Evolutionary conservation across 2,329 filamentous ascomycete species (phyloP).

Genomic region (Xenoacremonium recifei): DNA sequence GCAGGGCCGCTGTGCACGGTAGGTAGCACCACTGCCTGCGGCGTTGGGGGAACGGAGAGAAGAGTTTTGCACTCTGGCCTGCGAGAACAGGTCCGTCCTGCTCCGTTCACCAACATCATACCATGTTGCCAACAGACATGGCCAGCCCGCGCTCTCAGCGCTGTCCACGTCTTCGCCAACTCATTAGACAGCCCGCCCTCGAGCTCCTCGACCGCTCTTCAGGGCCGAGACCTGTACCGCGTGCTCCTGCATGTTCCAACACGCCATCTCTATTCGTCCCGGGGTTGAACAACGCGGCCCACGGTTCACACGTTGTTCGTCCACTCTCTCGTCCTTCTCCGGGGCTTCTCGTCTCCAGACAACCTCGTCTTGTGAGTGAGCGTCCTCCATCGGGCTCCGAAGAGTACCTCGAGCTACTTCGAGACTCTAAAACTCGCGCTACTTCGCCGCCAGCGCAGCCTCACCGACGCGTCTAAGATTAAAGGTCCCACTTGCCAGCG

Average conservation of each 20-base stretch:
- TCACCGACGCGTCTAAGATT: slow-evolving; percentile 26
- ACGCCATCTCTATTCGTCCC: slow-evolving; percentile 1
- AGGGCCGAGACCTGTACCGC: slow-evolving; percentile 13
- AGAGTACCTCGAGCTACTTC: slow-evolving; percentile 16
- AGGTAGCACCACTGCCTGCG: background rate
- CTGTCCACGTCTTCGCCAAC: slow-evolving; percentile 13
- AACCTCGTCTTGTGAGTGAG: background rate
- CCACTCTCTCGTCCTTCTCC: slow-evolving; percentile 2
- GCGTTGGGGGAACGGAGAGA: background rate
- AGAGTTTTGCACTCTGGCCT: no score
- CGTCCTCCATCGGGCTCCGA: no score
- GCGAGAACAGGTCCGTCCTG: no score
- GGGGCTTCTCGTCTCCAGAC: slow-evolving; percentile 4
- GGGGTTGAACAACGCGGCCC: background rate
- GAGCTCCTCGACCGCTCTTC: background rate
- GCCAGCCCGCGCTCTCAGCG: slow-evolving; percentile 1
- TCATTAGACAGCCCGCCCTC: slow-evolving; percentile 14
- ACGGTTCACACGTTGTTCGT: background rate
- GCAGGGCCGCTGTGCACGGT: no score
- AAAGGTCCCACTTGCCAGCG: slow-evolving; percentile 14
- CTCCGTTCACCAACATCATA: background rate
- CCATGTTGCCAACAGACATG: background rate
- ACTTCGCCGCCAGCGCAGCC: slow-evolving; percentile 16
- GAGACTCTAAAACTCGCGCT: slow-evolving; percentile 12
- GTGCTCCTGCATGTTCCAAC: background rate